A percentile compares a stretch with the other conserved stretches of the same genome.
Conservation (phyloP, 345 rosid species). For the Gossypium anomalum region DNA sequence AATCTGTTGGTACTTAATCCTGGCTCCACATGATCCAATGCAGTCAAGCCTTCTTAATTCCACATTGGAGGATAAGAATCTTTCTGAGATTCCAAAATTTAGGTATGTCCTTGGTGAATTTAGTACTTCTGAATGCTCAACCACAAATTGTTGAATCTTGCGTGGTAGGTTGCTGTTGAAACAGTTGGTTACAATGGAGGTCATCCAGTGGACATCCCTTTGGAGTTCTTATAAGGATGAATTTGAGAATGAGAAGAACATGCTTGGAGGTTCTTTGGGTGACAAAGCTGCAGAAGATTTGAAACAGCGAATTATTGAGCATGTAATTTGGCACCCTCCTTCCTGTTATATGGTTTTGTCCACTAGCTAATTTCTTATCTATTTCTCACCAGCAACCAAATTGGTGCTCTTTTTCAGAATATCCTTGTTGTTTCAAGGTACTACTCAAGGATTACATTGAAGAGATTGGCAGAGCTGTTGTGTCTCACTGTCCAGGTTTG, state of each 20-base stretch:
- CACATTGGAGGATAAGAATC: constrained; percentile 74
- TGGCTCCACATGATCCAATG: constrained; percentile 78
- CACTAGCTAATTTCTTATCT: not conserved
- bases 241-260: constrained; percentile 75
- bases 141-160: constrained; percentile 6
- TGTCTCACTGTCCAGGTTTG: constrained; percentile 77
- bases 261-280: constrained; percentile 84
- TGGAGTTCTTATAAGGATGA: constrained; percentile 82
- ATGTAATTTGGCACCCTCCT: constrained; percentile 38
- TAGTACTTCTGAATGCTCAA: not conserved
- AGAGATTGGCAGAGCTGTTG: constrained; percentile 85
- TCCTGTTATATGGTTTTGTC: constrained; percentile 8
- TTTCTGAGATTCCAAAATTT: constrained; percentile 74
- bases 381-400: constrained; percentile 4
- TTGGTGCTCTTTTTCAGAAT: constrained; percentile 54
- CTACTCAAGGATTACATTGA: constrained; percentile 78
- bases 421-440: constrained; percentile 95
- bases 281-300: constrained; percentile 95
- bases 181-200: constrained; percentile 87
- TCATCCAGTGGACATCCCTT: constrained; percentile 90
- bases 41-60: constrained; percentile 80
- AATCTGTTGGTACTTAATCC: constrained; percentile 75
- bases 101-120: constrained; percentile 35
- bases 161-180: constrained; percentile 12
- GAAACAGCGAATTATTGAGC: constrained; percentile 88